A percentile compares a stretch with the other conserved stretches of the same genome.
phyloP scores from a whole-genome alignment of 169 alveolate species.

The Plasmodium cynomolgi region DNA sequence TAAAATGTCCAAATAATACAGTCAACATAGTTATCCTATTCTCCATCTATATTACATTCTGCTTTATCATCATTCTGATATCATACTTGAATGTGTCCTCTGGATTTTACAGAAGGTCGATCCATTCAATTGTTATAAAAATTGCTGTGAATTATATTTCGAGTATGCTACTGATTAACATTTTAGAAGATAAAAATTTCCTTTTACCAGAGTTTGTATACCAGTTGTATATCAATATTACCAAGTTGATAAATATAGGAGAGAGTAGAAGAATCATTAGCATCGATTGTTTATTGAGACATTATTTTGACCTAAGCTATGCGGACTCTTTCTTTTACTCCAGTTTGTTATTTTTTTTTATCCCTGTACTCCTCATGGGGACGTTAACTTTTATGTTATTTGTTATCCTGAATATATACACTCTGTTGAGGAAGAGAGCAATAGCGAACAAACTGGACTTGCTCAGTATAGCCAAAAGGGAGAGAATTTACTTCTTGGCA shows the following conservation, averaged over 20 bases:
- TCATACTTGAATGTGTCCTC: conserved; percentile 88
- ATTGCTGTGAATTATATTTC: conserved; percentile 87
- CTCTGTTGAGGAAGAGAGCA: conserved; percentile 20
- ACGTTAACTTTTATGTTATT: conserved; percentile 81
- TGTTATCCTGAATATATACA: conserved; percentile 74
- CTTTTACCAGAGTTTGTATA: conserved; percentile 77
- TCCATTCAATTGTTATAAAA: conserved; percentile 89
- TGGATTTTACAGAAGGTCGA: conserved; percentile 88
- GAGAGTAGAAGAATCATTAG: conserved; percentile 75
- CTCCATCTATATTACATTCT: conserved; percentile 77
- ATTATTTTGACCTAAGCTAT: conserved; percentile 77
- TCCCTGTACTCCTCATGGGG: conserved; percentile 81
- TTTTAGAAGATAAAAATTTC: conserved; percentile 79
- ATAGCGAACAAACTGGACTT: conserved; percentile 76
- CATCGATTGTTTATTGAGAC: conserved; percentile 85
- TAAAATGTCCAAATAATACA: conserved; percentile 80
- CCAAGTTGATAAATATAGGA: conserved; percentile 43
- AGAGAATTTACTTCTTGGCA: conserved; percentile 76
- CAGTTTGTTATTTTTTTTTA: conserved; percentile 79
- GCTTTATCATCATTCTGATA: conserved; percentile 86
- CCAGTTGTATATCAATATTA: conserved; percentile 26
- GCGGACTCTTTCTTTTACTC: conserved; percentile 86
- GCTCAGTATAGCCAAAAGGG: conserved; percentile 76
- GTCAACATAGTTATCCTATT: conserved; percentile 75
- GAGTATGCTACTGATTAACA: conserved; percentile 84